These are phyloP conservation scores for Lepraria neglecta DNA, from an alignment of 495 filamentous ascomycete genomes.

Conservation along the genomic window DNA sequence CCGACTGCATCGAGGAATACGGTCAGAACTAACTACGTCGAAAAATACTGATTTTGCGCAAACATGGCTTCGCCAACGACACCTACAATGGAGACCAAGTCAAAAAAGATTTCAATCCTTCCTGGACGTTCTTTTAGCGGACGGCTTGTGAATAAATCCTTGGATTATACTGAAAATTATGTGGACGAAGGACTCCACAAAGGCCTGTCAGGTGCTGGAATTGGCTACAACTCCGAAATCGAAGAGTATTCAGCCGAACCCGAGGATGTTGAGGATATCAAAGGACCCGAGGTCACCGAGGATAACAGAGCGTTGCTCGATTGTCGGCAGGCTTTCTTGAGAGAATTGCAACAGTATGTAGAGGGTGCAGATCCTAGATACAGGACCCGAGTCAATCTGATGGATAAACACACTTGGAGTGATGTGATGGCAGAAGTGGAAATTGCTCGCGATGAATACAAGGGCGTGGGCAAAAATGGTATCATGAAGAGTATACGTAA, in stretches of 20 bases:
- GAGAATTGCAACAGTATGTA: conserved; percentile 14
- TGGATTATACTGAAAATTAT: conserved; percentile 5
- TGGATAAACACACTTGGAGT: conserved; percentile 16
- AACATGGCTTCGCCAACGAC: background rate
- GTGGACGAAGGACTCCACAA: conserved; percentile 16
- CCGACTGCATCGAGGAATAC: too few relatives aligned
- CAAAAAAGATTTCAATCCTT: background rate
- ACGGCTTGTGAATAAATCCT: conserved; percentile 1
- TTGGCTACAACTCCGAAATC: conserved; percentile 11
- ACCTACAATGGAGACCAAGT: background rate
- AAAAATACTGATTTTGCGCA: too few relatives aligned
- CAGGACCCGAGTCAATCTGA: conserved; percentile 10
- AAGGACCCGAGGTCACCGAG: background rate
- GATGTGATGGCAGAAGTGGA: conserved; percentile 20
- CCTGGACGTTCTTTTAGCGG: conserved; percentile 6
- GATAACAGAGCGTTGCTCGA: conserved; percentile 16
- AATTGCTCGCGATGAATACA: conserved; percentile 16
- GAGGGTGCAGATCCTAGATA: conserved; percentile 10
- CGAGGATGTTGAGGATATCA: conserved; percentile 5
- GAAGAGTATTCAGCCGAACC: conserved; percentile 13
- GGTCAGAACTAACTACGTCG: background rate
- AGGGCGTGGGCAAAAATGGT: conserved; percentile 14
- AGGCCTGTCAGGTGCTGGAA: conserved; percentile 16
- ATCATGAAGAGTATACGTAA: conserved; percentile 16
- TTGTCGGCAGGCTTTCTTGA: conserved; percentile 14